Evolutionary conservation across 331 rosid species (phyloP).

Genomic region (Saraca asoca): DNA sequence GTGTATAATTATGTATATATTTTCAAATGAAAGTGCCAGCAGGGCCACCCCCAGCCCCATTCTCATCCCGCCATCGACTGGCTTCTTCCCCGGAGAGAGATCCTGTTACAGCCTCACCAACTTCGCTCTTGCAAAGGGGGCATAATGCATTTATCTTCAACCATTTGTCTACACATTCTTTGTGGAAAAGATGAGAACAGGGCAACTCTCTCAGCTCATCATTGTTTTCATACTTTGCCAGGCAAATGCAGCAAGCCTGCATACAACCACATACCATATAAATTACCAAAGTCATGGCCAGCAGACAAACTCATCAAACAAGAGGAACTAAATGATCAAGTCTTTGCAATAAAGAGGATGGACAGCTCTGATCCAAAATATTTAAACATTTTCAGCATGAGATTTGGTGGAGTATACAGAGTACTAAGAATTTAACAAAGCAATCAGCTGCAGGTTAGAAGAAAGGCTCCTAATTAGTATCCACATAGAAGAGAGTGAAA

Average conservation of each 20-base stretch:
- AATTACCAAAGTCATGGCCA: slow-evolving; percentile 29
- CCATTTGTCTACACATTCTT: slow-evolving; percentile 89
- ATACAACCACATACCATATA: slow-evolving; percentile 23
- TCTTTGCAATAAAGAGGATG: slow-evolving; percentile 9
- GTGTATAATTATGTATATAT: slow-evolving; percentile 25
- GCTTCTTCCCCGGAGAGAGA: slow-evolving; percentile 36
- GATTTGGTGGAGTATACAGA: neutral
- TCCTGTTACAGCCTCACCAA: slow-evolving; percentile 47
- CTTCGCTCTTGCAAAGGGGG: slow-evolving; percentile 81
- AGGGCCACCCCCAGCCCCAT: slow-evolving; percentile 40
- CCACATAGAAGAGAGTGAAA: neutral
- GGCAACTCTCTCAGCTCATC: slow-evolving; percentile 82
- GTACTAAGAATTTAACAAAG: neutral
- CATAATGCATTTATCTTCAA: slow-evolving; percentile 80
- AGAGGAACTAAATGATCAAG: neutral
- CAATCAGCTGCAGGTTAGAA: neutral
- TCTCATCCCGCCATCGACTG: slow-evolving; percentile 47
- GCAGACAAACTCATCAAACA: slow-evolving; percentile 13
- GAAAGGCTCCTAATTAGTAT: slow-evolving; percentile 5
- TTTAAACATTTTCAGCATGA: slow-evolving; percentile 1
- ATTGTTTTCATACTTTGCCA: slow-evolving; percentile 66
- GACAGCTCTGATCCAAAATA: slow-evolving; percentile 14
- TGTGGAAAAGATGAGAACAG: slow-evolving; percentile 86
- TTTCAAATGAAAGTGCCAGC: slow-evolving; percentile 34
- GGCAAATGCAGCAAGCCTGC: slow-evolving; percentile 90